Evolutionary conservation across 1,139 yeast species (phyloP).

Genomic region (Suzukiozyma palmioleophila): DNA sequence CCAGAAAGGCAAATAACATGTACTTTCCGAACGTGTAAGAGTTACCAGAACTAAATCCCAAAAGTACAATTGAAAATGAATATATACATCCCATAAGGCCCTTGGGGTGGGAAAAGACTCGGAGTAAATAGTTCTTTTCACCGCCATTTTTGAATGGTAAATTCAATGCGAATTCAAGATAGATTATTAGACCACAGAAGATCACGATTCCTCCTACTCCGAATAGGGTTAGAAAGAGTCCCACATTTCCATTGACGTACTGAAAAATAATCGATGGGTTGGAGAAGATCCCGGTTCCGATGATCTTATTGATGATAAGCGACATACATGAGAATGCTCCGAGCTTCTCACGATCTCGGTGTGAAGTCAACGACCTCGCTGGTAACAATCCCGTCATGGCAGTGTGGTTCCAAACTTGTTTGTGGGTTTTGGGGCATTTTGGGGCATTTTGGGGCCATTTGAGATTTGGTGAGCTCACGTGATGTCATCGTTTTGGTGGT

Average conservation of each 20-base stretch:
- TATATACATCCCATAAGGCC: slow-evolving; percentile 41
- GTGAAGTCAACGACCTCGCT: background rate
- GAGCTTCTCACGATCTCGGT: slow-evolving; percentile 9
- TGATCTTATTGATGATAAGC: slow-evolving; percentile 47
- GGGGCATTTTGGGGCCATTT: too few relatives aligned
- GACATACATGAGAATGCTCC: slow-evolving; percentile 24
- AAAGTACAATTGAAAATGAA: slow-evolving; percentile 43
- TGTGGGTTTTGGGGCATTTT: too few relatives aligned
- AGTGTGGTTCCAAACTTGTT: too few relatives aligned
- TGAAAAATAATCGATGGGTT: slow-evolving; percentile 46
- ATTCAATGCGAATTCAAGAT: slow-evolving; percentile 44
- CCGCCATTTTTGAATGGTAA: slow-evolving; percentile 47
- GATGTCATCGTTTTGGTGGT: too few relatives aligned
- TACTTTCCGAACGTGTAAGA: slow-evolving; percentile 51
- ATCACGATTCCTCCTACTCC: slow-evolving; percentile 41
- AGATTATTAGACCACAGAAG: slow-evolving; percentile 44
- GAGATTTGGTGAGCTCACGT: too few relatives aligned
- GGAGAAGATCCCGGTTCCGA: slow-evolving; percentile 50
- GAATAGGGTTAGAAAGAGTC: slow-evolving; percentile 37
- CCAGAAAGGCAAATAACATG: slow-evolving; percentile 33
- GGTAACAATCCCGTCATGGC: background rate
- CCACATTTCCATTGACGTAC: slow-evolving; percentile 41
- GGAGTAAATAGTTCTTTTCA: slow-evolving; percentile 45
- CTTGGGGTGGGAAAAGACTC: slow-evolving; percentile 33
- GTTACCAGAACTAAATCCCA: slow-evolving; percentile 50